Base-by-base conservation (phyloP, 2,329 filamentous ascomycete genomes). In the Curvularia verruculosa region DNA sequence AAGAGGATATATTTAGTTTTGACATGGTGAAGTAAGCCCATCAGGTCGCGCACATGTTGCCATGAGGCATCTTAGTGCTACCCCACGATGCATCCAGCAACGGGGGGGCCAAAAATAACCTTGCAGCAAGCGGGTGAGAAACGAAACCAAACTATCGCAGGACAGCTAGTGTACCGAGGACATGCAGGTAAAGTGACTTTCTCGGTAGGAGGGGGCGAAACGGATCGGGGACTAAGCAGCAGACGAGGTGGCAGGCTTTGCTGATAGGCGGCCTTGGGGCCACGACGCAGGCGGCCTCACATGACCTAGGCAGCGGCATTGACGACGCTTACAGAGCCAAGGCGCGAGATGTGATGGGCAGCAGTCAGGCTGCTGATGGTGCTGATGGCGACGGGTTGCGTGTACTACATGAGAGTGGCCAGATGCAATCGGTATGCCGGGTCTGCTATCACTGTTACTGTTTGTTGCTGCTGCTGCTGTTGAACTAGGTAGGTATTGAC, bases 61-160 rank as follows among this genome's bases (percentile, higher is more conserved):
- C 28, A 46, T 46, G n/a, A 29, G 43, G n/a, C 10, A 19, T 21
- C 24, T 21, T 31, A 10, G 58, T 56, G 19, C 50, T 45, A 61
- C 61, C 52, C 63, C 59, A 61, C 61, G 55, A 63, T 59, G 61
- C 52, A 61, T 59, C 56, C 63, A 26, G 23, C 21, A 43, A 13
- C 13, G 28, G 51, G 44, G n/a, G 54, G 56, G 60, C 69, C 64
- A 69, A 72, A 68, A 70, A 70, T 73, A 74, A 69, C 49, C 60
- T 52, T 66, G 56, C 55, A 55, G 51, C 58, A 49, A 39, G 26
- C 59, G 52, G 36, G n/a, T 58, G 51, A 36, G 55, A 63, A 68
- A 64, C 58, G 57, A 69, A 70, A 69, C 68, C 50, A 52, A 67
- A 63, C 46, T 60, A 51, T 10, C 69, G 53, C 34, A 23, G 60